Evolutionary conservation across 2,329 filamentous ascomycete genomes (phyloP).

Genomic region (Microcyclosporella mali): DNA sequence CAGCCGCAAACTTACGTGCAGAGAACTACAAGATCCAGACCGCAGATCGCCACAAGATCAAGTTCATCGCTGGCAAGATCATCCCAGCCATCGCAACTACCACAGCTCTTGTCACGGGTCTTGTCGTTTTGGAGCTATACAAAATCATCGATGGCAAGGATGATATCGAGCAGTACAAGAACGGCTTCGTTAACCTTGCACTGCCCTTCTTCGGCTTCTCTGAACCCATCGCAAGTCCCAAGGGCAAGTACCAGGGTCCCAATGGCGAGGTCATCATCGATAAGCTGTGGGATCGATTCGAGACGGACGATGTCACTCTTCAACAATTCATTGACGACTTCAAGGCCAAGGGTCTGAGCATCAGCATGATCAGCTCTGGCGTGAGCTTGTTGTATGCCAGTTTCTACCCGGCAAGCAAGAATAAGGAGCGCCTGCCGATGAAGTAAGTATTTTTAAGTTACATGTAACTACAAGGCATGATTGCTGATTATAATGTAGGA

Average conservation of each 20-base stretch:
- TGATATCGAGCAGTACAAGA: conserved; percentile 99
- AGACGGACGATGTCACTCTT: conserved; percentile 79
- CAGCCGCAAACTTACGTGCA: conserved; percentile 89
- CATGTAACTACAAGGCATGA: no score
- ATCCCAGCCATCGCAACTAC: conserved; percentile 98
- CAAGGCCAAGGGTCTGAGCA: conserved; percentile 68
- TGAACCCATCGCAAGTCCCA: conserved; percentile 89
- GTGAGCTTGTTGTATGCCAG: conserved; percentile 90
- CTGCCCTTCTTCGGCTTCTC: conserved; percentile 98
- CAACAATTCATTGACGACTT: conserved; percentile 79
- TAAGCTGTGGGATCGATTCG: conserved; percentile 97
- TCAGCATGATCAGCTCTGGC: conserved; percentile 95
- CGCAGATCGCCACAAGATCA: conserved; percentile 94
- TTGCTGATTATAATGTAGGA: conserved; percentile 46
- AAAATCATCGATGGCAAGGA: conserved; percentile 94
- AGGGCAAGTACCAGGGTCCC: conserved; percentile 79
- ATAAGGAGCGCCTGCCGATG: conserved; percentile 74
- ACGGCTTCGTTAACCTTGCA: conserved; percentile 94
- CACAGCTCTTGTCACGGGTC: conserved; percentile 86
- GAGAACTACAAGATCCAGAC: conserved; percentile 96
- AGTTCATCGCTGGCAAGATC: conserved; percentile 99
- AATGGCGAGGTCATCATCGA: conserved; percentile 77
- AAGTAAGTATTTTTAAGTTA: conserved; percentile 47
- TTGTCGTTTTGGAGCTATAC: conserved; percentile 88
- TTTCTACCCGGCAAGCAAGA: conserved; percentile 78